These are phyloP conservation scores for Cudoniella acicularis DNA, from an alignment of 495 filamentous ascomycete species.

Conservation along the genomic window DNA sequence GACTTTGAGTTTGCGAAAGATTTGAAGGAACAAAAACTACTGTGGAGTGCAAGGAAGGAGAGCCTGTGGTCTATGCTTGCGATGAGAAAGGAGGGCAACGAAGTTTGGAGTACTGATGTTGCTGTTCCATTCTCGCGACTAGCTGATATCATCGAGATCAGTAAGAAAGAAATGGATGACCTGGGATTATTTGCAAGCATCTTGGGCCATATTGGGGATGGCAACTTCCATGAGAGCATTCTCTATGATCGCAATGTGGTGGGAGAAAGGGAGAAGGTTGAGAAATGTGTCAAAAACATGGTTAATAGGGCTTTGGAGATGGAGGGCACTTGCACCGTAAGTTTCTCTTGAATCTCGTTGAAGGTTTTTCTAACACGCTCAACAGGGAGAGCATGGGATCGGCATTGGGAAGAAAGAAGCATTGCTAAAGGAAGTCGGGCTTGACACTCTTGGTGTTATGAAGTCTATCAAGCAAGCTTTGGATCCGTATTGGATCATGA, in stretches of 20 bases:
- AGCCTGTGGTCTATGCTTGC: constrained; percentile 74
- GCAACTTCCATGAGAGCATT: constrained; percentile 90
- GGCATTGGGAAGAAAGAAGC: constrained; percentile 85
- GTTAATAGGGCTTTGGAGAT: constrained; percentile 82
- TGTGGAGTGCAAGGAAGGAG: constrained; percentile 77
- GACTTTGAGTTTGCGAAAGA: constrained; percentile 73
- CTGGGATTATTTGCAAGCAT: constrained; percentile 82
- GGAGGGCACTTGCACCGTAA: constrained; percentile 85
- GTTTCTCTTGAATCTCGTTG: constrained; percentile 1
- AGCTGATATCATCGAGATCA: constrained; percentile 85
- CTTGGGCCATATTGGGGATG: constrained; percentile 77
- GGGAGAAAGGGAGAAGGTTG: constrained; percentile 65
- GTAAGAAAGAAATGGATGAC: constrained; percentile 84
- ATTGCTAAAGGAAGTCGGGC: constrained; percentile 76
- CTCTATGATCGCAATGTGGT: constrained; percentile 70
- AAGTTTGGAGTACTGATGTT: constrained; percentile 77
- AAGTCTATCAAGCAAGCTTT: constrained; percentile 76
- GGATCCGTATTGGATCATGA: constrained; percentile 88
- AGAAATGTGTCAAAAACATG: constrained; percentile 82
- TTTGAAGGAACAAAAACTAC: constrained; percentile 59
- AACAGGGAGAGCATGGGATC: constrained; percentile 77
- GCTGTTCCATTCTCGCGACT: constrained; percentile 83
- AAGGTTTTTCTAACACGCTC: background rate
- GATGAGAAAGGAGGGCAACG: constrained; percentile 55
- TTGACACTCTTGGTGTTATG: constrained; percentile 80